These are phyloP conservation scores for Cylindrodendrum hubeiense DNA, from an alignment of 2,329 filamentous ascomycete genomes.

Conservation along the genomic window DNA sequence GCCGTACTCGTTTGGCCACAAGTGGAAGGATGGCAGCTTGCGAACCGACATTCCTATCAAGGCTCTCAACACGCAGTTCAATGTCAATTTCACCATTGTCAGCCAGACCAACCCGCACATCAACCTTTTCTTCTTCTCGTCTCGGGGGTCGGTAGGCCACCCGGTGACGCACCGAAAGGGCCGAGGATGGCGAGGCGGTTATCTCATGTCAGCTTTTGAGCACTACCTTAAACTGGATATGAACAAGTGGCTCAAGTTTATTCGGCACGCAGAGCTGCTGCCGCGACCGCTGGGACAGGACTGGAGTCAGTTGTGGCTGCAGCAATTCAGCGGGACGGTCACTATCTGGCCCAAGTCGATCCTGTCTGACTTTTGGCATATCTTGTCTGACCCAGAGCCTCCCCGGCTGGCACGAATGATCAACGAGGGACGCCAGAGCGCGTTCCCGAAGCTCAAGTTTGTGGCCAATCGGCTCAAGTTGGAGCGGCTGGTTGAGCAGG, in stretches of 20 bases:
- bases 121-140: conserved; percentile 98
- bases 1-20: conserved; percentile 97
- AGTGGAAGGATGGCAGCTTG: conserved; percentile 98
- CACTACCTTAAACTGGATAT: conserved; percentile 97
- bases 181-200: conserved; percentile 95
- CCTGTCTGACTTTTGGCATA: conserved; percentile 84
- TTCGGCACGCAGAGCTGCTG: conserved; percentile 91
- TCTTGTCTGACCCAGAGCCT: conserved; percentile 85
- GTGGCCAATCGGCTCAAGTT: conserved; percentile 88
- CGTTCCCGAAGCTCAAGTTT: conserved; percentile 93
- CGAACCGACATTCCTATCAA: conserved; percentile 96
- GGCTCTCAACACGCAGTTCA: conserved; percentile 95
- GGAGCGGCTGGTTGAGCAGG: conserved; percentile 76
- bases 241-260: conserved; percentile 96
- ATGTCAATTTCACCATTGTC: conserved; percentile 96
- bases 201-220: conserved; percentile 90
- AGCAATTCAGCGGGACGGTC: conserved; percentile 93
- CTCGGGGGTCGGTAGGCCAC: conserved; percentile 88
- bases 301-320: conserved; percentile 96
- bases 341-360: conserved; percentile 94
- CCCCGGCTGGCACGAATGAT: conserved; percentile 88
- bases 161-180: conserved; percentile 95
- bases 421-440: conserved; percentile 87
- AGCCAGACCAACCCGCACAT: conserved; percentile 95
- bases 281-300: conserved; percentile 93